A percentile compares a stretch with the other conserved stretches of the same genome.
Evolutionary conservation across 345 rosid species (phyloP).

Genomic region (Chamaenerion angustifolium): DNA sequence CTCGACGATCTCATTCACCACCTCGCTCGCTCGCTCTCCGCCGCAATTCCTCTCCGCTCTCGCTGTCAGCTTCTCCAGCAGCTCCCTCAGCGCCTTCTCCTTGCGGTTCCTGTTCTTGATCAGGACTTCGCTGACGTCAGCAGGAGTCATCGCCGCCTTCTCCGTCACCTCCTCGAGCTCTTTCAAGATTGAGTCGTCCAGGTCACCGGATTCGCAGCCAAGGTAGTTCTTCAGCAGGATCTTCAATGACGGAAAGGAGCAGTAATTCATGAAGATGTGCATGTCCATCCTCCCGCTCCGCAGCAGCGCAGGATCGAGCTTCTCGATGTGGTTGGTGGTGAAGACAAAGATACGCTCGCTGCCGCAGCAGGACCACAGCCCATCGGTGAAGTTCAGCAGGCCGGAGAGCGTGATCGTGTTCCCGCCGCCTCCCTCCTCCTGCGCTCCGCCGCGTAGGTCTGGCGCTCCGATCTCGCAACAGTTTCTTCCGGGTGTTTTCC

Average conservation of each 20-base stretch:
- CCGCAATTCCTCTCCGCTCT: slow-evolving; percentile 26
- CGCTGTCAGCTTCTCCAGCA: slow-evolving; percentile 34
- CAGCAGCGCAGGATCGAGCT: slow-evolving; percentile 82
- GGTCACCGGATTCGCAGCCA: slow-evolving; percentile 18
- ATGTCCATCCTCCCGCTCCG: slow-evolving; percentile 95
- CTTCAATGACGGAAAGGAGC: slow-evolving; percentile 57
- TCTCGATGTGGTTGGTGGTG: slow-evolving; percentile 85
- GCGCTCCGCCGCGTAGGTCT: slow-evolving; percentile 30
- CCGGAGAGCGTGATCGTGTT: slow-evolving; percentile 78
- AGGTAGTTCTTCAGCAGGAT: slow-evolving; percentile 46
- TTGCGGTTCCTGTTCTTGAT: slow-evolving; percentile 54
- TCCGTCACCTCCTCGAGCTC: slow-evolving; percentile 37
- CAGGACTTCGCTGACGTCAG: slow-evolving; percentile 76
- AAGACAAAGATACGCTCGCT: slow-evolving; percentile 92
- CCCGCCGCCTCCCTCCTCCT: slow-evolving; percentile 22
- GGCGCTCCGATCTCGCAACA: slow-evolving; percentile 20
- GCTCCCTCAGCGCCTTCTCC: slow-evolving; percentile 42
- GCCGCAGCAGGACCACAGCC: slow-evolving; percentile 96
- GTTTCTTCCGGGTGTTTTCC: slow-evolving; percentile 20
- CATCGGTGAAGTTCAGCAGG: slow-evolving; percentile 83
- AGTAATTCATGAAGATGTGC: slow-evolving; percentile 79
- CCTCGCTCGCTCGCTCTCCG: slow-evolving; percentile 6
- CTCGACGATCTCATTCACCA: slow-evolving; percentile 18
- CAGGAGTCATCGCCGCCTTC: slow-evolving; percentile 81
- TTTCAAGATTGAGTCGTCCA: slow-evolving; percentile 17